Evolutionary conservation across 164 flowering plant genomes (phyloP).

Genomic region (Echeveria elegans): DNA sequence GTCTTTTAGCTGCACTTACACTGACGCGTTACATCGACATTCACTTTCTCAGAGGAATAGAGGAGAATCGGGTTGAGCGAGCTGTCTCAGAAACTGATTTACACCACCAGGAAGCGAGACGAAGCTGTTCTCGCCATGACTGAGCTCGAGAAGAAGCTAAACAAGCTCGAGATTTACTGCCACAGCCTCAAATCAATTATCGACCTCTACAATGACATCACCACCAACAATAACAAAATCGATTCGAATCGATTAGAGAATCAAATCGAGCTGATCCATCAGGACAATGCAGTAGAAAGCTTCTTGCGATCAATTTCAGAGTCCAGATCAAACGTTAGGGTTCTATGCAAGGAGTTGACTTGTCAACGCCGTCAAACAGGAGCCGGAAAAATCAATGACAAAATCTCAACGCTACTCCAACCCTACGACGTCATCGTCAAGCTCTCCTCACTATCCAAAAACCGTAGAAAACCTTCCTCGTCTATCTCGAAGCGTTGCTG

Average conservation of each 20-base stretch:
- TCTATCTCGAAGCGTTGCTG: constrained; percentile 60
- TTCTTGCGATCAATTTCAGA: constrained; percentile 59
- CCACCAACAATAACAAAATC: constrained; percentile 10
- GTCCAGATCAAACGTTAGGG: constrained; percentile 44
- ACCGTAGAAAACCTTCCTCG: constrained; percentile 31
- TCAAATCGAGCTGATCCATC: constrained; percentile 8
- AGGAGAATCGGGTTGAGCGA: constrained; percentile 66
- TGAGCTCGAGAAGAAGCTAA: constrained; percentile 86
- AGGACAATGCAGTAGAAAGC: constrained; percentile 32
- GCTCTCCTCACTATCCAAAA: constrained; percentile 29
- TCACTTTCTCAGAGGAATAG: constrained; percentile 72
- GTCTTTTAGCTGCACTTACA: too few relatives aligned
- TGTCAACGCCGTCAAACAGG: constrained; percentile 55
- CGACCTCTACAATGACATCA: constrained; percentile 48
- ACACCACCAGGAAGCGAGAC: constrained; percentile 62
- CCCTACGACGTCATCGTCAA: constrained; percentile 64
- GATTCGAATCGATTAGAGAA: background rate
- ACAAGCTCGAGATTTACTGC: constrained; percentile 70
- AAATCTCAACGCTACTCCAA: constrained; percentile 44
- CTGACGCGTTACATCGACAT: too few relatives aligned
- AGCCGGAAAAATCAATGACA: constrained; percentile 20
- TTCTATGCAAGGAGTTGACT: constrained; percentile 45
- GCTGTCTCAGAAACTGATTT: constrained; percentile 65
- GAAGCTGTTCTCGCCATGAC: constrained; percentile 77
- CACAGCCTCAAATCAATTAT: constrained; percentile 60